Evolutionary conservation across 2,329 filamentous ascomycete species (phyloP).

Genomic region (Arthroderma sp.): DNA sequence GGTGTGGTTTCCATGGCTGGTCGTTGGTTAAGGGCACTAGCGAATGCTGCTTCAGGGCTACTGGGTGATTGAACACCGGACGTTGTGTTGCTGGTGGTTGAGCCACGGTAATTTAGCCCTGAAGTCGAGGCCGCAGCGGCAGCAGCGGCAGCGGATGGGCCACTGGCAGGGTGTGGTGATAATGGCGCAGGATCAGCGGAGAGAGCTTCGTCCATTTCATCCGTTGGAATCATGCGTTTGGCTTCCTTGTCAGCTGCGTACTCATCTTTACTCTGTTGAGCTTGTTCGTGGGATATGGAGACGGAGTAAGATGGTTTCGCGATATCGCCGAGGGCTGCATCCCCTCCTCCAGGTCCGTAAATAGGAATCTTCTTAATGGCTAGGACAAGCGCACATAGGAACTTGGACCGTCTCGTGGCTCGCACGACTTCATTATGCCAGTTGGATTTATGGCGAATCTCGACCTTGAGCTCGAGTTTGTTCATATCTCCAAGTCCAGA

Average conservation of each 20-base stretch:
- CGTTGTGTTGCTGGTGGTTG: neutral
- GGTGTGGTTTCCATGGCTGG: conserved; percentile 22
- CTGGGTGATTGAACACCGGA: conserved; percentile 7
- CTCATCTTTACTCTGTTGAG: conserved; percentile 50
- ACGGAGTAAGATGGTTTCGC: conserved; percentile 77
- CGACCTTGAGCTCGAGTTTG: conserved; percentile 70
- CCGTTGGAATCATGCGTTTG: conserved; percentile 50
- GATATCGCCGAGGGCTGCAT: conserved; percentile 46
- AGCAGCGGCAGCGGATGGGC: conserved; percentile 23
- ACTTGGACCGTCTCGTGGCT: conserved; percentile 74
- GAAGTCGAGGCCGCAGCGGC: conserved; percentile 11
- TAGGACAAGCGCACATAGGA: conserved; percentile 84
- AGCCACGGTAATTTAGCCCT: conserved; percentile 2
- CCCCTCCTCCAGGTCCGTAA: conserved; percentile 63
- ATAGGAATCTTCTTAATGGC: conserved; percentile 83
- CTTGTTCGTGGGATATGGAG: conserved; percentile 56
- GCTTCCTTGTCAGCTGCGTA: conserved; percentile 51
- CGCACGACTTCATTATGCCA: conserved; percentile 80
- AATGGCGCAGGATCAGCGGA: conserved; percentile 5
- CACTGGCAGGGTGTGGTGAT: conserved; percentile 19
- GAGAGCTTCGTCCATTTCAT: conserved; percentile 16
- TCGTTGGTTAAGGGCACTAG: conserved; percentile 26
- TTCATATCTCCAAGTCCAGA: conserved; percentile 71
- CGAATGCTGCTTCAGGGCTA: conserved; percentile 25
- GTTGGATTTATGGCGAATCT: conserved; percentile 85